Conservation (phyloP, 495 filamentous ascomycete species). For the Cladorrhinum samala region DNA sequence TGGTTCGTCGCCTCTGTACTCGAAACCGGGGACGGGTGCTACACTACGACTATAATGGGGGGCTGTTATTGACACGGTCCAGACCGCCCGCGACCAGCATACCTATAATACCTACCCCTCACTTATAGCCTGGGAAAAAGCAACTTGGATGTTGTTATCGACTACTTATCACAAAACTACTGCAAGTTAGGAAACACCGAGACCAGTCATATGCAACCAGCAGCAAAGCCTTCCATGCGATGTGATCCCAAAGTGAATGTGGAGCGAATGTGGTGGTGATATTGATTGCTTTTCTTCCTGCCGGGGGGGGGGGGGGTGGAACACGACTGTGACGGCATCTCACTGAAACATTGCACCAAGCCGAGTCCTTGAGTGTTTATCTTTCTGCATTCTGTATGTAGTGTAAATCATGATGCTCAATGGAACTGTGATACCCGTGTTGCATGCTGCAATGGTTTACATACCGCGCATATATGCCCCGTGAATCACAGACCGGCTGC, state of each 20-base stretch:
- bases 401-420: background rate
- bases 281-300: slow-evolving; percentile 5
- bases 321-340: slow-evolving; percentile 8
- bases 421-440: background rate
- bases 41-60: slow-evolving; percentile 6
- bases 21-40: slow-evolving; percentile 16
- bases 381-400: slow-evolving; percentile 4
- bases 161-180: background rate
- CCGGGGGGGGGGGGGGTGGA: too few relatives aligned
- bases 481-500: slow-evolving; percentile 8
- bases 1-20: background rate
- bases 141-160: background rate
- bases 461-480: slow-evolving; percentile 5
- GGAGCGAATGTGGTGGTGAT: background rate
- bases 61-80: slow-evolving; percentile 13
- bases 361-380: too few relatives aligned
- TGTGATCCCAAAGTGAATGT: slow-evolving; percentile 2
- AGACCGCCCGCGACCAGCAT: background rate
- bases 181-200: background rate
- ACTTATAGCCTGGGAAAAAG: background rate
- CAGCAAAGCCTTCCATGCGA: background rate
- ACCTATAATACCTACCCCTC: slow-evolving; percentile 1
- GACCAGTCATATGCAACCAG: background rate
- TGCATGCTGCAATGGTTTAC: background rate
- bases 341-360: slow-evolving; percentile 13